Base-by-base conservation (phyloP, 2,329 filamentous ascomycete species). In the Lecanosticta acicola region DNA sequence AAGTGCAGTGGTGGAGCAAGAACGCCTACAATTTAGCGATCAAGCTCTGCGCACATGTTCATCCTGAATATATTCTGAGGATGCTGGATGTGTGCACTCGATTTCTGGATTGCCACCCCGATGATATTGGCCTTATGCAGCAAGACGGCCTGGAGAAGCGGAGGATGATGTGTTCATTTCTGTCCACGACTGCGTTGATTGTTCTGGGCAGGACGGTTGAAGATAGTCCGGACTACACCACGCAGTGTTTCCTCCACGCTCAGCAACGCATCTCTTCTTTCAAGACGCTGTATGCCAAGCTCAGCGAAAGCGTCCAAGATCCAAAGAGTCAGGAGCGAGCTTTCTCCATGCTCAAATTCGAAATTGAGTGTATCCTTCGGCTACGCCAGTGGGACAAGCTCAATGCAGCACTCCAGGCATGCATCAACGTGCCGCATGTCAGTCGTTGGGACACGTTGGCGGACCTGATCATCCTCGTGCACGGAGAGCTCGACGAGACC, bases 1-100 rank as follows among this genome's bases (percentile, higher is more conserved):
- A 95, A 57, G 71, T 94, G 3, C 77, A 90, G 55, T 94, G 88
- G 88, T 90, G 94, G 62, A 84, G 83, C 32, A 83, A 83, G 51
- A 91, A 86, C 52, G 77, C 84, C 1, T 94, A 94, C 69, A 94
- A 93, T 54, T 64, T 89, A 4, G 83, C 81, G 0, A 66, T 91
- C 3, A 79, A 81, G 49, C 72, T 83, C 47, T 76, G 74, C 54
- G 72, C 74, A 1, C 70, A 76, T 1, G 83, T 84, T 73, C 63
- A 76, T 18, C 71, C 81, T 1, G 61, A 64, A 4, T 65, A 73
- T 39, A 70, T 83, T 0, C 60, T 82, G 3, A 71, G 77, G 3
- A 72, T 94, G 18, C 54, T 79, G 3, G 53, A 63, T 5, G 59
- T 65, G 18, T 77, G 73, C 54, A 62, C 63, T 2, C 66, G 40